Conservation (phyloP, 371 early-diverging fungal genomes). For the Conidiobolus incongruus region DNA sequence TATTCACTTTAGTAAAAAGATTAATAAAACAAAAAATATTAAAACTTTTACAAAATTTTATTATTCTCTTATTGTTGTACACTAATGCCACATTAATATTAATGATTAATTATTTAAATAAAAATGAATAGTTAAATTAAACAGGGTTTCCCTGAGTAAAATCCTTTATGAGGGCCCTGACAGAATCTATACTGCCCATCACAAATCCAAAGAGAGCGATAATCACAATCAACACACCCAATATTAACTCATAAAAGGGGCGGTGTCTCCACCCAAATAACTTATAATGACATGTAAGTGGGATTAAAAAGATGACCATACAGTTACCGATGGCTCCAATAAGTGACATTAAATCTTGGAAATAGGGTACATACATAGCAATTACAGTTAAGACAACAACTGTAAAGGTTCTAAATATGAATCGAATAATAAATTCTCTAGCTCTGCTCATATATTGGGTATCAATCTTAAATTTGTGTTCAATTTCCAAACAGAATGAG, state of each 20-base stretch:
- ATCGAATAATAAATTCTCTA: conserved; percentile 28
- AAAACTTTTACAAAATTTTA: no score
- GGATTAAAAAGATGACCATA: conserved; percentile 58
- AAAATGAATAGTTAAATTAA: no score
- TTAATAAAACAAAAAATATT: no score
- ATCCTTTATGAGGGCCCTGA: conserved; percentile 18
- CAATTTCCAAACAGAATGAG: conserved; percentile 49
- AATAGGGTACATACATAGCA: conserved; percentile 52
- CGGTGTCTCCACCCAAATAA: conserved; percentile 40
- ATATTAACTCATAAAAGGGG: conserved; percentile 21
- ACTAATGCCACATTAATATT: no score
- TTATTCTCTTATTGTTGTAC: no score
- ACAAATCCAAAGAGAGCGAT: conserved; percentile 48
- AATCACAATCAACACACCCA: conserved; percentile 25
- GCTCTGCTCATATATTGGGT: neutral
- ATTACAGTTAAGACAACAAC: conserved; percentile 20
- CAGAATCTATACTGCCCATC: conserved; percentile 48
- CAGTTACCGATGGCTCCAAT: conserved; percentile 61
- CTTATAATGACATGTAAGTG: conserved; percentile 48
- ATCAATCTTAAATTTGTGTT: conserved; percentile 22
- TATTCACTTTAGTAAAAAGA: no score
- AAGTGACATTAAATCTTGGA: conserved; percentile 57
- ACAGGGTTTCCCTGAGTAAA: no score
- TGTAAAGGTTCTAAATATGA: conserved; percentile 27
- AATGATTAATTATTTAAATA: no score